A percentile compares a stretch with the other conserved stretches of the same genome.
These are phyloP conservation scores for Kwoniella sp. DNA, from an alignment of 768 basidiomycete species.

Conservation along the genomic window DNA sequence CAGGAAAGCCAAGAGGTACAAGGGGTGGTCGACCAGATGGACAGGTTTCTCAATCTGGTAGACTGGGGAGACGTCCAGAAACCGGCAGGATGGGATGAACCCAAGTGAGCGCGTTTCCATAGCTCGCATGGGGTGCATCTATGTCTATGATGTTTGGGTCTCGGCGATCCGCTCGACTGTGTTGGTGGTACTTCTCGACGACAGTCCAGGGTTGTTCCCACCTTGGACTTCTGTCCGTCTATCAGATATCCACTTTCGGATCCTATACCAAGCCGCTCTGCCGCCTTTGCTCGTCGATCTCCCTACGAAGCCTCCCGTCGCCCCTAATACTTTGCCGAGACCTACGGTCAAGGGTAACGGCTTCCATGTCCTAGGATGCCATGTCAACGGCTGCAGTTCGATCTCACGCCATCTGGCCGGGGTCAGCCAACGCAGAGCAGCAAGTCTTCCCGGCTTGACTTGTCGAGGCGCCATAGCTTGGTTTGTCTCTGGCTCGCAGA, in stretches of 20 bases:
- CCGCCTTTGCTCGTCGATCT: conserved; percentile 4
- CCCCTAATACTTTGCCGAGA: not conserved
- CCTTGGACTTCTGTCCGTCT: too few relatives aligned
- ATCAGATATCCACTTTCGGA: not conserved
- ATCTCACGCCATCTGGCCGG: conserved; percentile 15
- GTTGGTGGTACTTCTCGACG: too few relatives aligned
- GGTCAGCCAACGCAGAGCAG: conserved; percentile 3
- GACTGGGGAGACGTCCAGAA: conserved; percentile 28
- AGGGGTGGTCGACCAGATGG: conserved; percentile 21
- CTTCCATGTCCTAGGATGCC: conserved; percentile 15
- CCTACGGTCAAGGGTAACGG: conserved; percentile 9
- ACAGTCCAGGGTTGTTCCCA: too few relatives aligned
- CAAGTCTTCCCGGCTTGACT: not conserved
- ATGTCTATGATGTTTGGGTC: too few relatives aligned
- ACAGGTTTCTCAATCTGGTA: conserved; percentile 24
- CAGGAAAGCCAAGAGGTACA: not conserved
- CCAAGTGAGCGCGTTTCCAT: too few relatives aligned
- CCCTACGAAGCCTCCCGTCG: not conserved
- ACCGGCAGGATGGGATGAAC: conserved; percentile 27
- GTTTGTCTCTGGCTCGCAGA: not conserved
- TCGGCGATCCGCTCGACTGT: too few relatives aligned
- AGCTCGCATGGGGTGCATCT: too few relatives aligned
- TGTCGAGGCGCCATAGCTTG: not conserved
- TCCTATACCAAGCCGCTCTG: conserved; percentile 10
- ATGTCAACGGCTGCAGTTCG: conserved; percentile 13